Conservation (phyloP, 148 eudicot genomes). For the Camellia lanceoleosa region DNA sequence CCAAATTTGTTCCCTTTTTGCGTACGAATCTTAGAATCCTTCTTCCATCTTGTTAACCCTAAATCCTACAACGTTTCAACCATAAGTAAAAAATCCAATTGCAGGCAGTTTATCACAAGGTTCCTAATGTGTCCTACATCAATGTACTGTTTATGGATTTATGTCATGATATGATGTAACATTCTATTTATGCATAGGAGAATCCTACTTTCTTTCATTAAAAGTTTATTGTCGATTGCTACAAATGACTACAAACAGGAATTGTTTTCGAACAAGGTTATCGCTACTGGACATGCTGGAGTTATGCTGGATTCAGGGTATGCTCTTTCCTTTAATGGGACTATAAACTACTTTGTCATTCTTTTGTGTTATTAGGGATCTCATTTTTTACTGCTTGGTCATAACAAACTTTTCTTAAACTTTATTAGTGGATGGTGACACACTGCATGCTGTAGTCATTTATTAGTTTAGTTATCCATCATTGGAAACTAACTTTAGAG, state of each 20-base stretch:
- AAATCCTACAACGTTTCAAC: too few species aligned
- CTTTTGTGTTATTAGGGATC: neutral
- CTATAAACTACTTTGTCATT: conserved; percentile 17
- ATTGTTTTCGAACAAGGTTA: conserved; percentile 63
- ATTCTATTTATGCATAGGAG: neutral
- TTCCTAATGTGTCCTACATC: neutral
- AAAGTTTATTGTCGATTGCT: neutral
- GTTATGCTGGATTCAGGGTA: conserved; percentile 45
- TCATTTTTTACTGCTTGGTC: neutral
- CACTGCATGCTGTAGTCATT: neutral
- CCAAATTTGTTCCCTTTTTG: neutral
- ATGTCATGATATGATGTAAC: neutral
- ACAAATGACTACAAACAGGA: conserved; percentile 44
- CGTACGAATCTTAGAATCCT: neutral
- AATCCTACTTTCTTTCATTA: neutral
- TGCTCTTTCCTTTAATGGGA: conserved; percentile 12
- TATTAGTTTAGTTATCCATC: neutral
- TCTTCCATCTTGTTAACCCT: too few species aligned
- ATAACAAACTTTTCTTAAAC: neutral
- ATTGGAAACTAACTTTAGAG: neutral
- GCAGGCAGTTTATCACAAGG: neutral
- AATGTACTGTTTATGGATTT: neutral
- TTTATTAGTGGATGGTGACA: neutral
- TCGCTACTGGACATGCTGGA: conserved; percentile 47
- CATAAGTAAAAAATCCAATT: neutral